phyloP scores from a whole-genome alignment of 352 stramenopile species.

The Pythium rishiriense region DNA sequence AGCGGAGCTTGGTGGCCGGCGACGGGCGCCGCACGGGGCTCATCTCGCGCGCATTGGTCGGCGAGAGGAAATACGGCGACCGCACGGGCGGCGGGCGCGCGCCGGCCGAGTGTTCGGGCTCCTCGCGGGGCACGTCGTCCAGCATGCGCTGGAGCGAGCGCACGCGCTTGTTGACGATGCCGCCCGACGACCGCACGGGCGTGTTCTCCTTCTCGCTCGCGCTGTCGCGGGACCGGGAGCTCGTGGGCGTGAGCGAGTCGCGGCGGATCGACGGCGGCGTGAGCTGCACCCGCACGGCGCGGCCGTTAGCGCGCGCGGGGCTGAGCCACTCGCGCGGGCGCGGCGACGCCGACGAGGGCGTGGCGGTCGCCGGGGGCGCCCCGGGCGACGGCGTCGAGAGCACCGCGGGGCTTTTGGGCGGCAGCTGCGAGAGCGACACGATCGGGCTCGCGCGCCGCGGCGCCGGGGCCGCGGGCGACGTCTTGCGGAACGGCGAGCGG shows the following conservation, averaged over 20 bases:
- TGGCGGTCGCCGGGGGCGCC: background rate
- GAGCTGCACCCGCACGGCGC: conserved; percentile 15
- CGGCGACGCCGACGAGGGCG: conserved; percentile 15
- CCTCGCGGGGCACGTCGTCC: conserved; percentile 52
- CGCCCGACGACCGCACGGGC: conserved; percentile 32
- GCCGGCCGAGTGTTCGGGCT: conserved; percentile 27
- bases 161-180: conserved; percentile 68
- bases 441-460: conserved; percentile 27
- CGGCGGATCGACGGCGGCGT: conserved; percentile 24
- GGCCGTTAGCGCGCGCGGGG: conserved; percentile 31
- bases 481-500: conserved; percentile 50
- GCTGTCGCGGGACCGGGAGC: conserved; percentile 4
- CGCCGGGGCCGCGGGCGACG: conserved; percentile 48
- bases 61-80: conserved; percentile 30
- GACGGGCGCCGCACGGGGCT: conserved; percentile 22
- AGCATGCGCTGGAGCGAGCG: conserved; percentile 77
- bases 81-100: conserved; percentile 21
- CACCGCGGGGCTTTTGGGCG: conserved; percentile 25
- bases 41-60: conserved; percentile 25
- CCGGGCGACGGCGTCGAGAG: conserved; percentile 22
- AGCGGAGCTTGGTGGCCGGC: conserved; percentile 22
- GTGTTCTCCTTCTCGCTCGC: conserved; percentile 26
- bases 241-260: conserved; percentile 17
- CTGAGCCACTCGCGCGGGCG: conserved; percentile 68
- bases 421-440: conserved; percentile 21